Conservation (phyloP, 768 basidiomycete genomes). For the Candolleomyces aberdarensis region DNA sequence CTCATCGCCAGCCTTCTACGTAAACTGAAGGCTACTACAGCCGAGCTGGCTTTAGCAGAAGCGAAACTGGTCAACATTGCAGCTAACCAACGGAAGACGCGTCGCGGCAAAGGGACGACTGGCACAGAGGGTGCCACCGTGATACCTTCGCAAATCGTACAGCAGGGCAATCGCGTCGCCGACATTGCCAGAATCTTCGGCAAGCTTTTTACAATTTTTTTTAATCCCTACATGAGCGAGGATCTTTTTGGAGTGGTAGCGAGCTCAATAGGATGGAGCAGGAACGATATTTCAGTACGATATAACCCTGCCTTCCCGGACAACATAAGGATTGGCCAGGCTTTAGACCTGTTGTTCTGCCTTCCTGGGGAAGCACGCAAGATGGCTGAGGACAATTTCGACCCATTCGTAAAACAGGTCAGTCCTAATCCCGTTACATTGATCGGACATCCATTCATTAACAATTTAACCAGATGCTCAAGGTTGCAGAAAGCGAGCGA, state of each 20-base stretch:
- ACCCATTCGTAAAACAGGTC: neutral
- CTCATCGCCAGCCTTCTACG: neutral
- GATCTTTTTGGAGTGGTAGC: neutral
- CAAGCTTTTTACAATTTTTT: neutral
- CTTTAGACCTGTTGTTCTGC: neutral
- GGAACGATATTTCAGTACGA: neutral
- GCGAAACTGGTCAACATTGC: neutral
- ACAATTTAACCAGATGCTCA: no score
- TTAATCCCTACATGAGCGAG: neutral
- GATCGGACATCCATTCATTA: neutral
- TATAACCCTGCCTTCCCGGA: neutral
- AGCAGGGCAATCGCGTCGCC: neutral
- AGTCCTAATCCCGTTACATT: neutral
- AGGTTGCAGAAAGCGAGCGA: no score
- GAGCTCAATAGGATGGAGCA: neutral
- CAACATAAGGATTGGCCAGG: neutral
- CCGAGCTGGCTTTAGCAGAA: neutral
- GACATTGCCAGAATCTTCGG: neutral
- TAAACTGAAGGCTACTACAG: neutral
- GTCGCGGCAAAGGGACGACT: neutral
- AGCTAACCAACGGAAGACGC: neutral
- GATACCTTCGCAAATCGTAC: neutral
- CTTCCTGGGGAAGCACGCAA: neutral
- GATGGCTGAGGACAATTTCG: neutral
- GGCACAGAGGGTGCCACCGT: neutral